A percentile compares a stretch with the other conserved stretches of the same genome.
These are phyloP conservation scores for Globisporangium rhizosaccharum DNA, from an alignment of 352 stramenopile species.

Conservation along the genomic window DNA sequence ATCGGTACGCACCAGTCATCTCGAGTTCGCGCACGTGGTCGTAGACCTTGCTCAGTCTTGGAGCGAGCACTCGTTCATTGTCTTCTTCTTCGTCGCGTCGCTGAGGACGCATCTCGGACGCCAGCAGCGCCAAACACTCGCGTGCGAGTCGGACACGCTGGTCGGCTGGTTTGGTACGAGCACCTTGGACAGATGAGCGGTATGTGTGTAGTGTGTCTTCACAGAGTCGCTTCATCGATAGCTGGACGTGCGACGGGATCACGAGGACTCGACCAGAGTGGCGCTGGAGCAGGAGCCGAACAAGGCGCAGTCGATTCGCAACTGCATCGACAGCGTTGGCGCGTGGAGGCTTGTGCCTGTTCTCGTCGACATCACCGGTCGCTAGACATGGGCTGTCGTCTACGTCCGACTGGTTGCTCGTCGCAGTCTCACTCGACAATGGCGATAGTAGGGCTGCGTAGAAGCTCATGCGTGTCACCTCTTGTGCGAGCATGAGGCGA, in stretches of 20 bases:
- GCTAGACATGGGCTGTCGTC: background rate
- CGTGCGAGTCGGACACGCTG: background rate
- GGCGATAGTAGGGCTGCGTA: slow-evolving; percentile 18
- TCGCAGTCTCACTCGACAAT: background rate
- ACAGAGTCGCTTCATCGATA: slow-evolving; percentile 5
- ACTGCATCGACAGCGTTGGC: too few species aligned
- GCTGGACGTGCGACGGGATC: background rate
- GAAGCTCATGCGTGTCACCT: slow-evolving; percentile 22
- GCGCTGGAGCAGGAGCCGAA: slow-evolving; percentile 23
- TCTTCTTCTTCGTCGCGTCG: background rate
- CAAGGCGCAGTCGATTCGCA: slow-evolving; percentile 19
- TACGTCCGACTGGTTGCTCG: background rate
- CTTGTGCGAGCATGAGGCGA: slow-evolving; percentile 31
- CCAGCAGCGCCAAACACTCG: slow-evolving; percentile 3
- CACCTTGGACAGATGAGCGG: background rate
- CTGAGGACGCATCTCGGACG: background rate
- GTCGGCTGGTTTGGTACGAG: background rate
- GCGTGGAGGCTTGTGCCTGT: too few species aligned
- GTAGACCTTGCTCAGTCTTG: background rate
- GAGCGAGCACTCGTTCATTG: too few species aligned
- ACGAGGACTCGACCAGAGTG: background rate
- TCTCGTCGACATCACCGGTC: too few species aligned
- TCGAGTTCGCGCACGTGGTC: background rate
- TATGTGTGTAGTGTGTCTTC: background rate
- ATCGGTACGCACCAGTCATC: background rate